Evolutionary conservation across 768 basidiomycete genomes (phyloP), one percentile per base, ranked within the genome.

Genomic region (Glaciozyma martinii): DNA sequence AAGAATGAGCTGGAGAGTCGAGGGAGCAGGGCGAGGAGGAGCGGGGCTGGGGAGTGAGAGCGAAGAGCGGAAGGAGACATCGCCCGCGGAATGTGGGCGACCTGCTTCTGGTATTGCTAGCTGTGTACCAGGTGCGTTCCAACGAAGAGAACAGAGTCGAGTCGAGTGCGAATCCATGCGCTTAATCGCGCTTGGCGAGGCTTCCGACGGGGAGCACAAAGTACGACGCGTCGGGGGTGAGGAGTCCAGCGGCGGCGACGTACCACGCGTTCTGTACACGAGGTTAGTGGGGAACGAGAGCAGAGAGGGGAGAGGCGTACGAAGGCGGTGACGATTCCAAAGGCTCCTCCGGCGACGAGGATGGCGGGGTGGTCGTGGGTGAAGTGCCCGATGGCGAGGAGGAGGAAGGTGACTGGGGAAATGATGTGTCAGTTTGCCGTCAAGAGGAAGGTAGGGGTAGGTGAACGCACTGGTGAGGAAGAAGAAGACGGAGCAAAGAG

Each of bases 401-500:
- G 61, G 23, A 63, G 37, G 60, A 62, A 78, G 10, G 76, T 77
- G 66, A 78, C 59, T 58, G 56, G 13, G 29, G 6, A 16, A 16
- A 1, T 9, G 4, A 15, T 4, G n/a, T 9, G 25, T 40, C 23
- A 40, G 33, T 18, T 32, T 9, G 29, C 5, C 30, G 27, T 25
- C 5, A 47, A 29, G 5, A 29, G 2, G 3, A 37, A 6, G 6
- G 30, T 37, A 30, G 29, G 15, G 47, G 50, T 66, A 61, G 18
- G 61, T 29, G 60, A 63, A 78, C 15, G 76, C 76, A 66, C 78
- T 65, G 56, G 72, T 73, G 15, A 79, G 73, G 76, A 76, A 77
- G 73, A 76, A 75, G 76, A 79, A 78, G 60, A 79, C 66, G 32
- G 71, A 68, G 27, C 70, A 63, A 16, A 79, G 72, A 13, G 77